Evolutionary conservation across 192 early-diverging fungal species (phyloP).

Genomic region (Backusella psychrophila): DNA sequence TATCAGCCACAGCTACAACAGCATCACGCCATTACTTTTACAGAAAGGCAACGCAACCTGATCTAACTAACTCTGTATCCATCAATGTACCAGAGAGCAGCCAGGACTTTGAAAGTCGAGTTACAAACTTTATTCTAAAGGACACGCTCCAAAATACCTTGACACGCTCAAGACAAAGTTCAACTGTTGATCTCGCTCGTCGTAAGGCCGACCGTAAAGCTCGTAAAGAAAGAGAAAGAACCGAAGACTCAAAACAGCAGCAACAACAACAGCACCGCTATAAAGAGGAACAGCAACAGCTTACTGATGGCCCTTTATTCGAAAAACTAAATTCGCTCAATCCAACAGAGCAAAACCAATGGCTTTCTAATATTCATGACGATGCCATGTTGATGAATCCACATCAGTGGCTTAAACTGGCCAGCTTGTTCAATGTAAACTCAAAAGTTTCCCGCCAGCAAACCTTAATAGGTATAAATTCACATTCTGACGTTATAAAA

Average conservation of each 20-base stretch:
- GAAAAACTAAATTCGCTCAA: not conserved
- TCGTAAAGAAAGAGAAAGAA: constrained; percentile 16
- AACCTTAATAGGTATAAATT: constrained; percentile 5
- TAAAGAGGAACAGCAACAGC: not conserved
- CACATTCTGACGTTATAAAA: not conserved
- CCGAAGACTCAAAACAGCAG: not conserved
- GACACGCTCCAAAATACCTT: not conserved
- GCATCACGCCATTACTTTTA: constrained; percentile 18
- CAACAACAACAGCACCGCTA: not conserved
- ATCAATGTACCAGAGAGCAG: constrained; percentile 9
- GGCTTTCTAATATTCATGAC: constrained; percentile 20
- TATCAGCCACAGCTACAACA: not conserved
- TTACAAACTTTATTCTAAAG: constrained; percentile 10
- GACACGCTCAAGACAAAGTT: not conserved
- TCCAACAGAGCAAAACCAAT: constrained; percentile 12
- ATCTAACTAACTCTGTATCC: not conserved
- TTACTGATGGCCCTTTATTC: not conserved
- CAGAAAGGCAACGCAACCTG: constrained; percentile 1
- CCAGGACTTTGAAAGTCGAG: constrained; percentile 12
- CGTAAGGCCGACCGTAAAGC: constrained; percentile 19
- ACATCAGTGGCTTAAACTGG: constrained; percentile 32
- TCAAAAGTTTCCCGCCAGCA: constrained; percentile 22
- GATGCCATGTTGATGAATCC: constrained; percentile 31
- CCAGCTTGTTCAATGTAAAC: constrained; percentile 29
- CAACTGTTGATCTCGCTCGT: constrained; percentile 7